Base-by-base conservation (phyloP, 306 rosid genomes). In the Lablab purpureus region DNA sequence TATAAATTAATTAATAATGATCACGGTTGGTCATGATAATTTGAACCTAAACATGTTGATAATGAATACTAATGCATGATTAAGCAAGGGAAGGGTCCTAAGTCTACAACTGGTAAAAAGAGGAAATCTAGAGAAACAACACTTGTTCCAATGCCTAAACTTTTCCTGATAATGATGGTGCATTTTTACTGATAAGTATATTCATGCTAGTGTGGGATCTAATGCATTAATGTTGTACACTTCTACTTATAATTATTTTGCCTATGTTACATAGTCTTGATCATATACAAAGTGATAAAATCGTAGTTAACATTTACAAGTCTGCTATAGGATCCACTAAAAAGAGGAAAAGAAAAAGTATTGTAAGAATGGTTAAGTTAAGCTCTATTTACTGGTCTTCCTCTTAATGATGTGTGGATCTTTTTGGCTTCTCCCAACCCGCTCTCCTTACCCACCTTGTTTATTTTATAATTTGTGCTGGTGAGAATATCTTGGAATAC, bases 311-410 rank as follows among this genome's bases (percentile, higher is more conserved):
- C 69, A 85, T 78, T 75, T 62, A 78, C 84, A 86, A 84, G 85
- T 67, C 87, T 67, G 79, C 94, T 47, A 43, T 75, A n/a, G 92
- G 82, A 56, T 55, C 88, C 75, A 62, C 45, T 46, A 91, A 88
- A 81, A 95, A 87, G 83, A 79, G 63, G 73, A 93, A 91, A 87
- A 89, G 95, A 85, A 88, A 85, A 84, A 87, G 88, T 67, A 74
- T 83, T 74, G 47, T 90, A 18, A 96, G 91, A 65, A 77, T 90
- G 80, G 80, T 91, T 34, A 95, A 85, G 98, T 98, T 95, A 74
- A 81, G 77, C 73, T 67, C 59, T 62, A 68, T 81, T 68, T 32
- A 66, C 72, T 46, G 43, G 47, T 60, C 65, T 82, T 71, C 49
- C 5, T 59, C 30, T 21, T 75, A 28, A 51, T 64, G 23, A 56